A percentile compares a stretch with the other conserved stretches of the same genome.
These are phyloP conservation scores for Globisporangium splendens DNA, from an alignment of 352 stramenopile genomes.

Conservation along the genomic window DNA sequence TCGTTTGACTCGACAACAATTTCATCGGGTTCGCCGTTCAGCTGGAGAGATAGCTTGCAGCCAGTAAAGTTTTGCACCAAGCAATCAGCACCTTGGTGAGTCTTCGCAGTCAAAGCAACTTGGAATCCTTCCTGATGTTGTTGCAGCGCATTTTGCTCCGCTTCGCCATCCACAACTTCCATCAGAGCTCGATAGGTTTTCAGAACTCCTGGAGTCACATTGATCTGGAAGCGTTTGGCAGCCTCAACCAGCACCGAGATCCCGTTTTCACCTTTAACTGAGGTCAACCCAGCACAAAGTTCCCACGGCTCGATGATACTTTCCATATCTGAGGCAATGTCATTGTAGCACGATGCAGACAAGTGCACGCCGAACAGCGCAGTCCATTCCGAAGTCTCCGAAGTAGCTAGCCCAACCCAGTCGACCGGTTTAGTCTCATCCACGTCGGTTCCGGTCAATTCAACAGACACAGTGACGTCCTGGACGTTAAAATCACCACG, in stretches of 20 bases:
- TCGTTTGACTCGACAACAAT: slow-evolving; percentile 43
- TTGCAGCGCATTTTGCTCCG: slow-evolving; percentile 49
- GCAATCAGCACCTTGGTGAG: slow-evolving; percentile 40
- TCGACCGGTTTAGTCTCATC: slow-evolving; percentile 46
- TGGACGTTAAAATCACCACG: slow-evolving; percentile 66
- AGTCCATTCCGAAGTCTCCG: slow-evolving; percentile 55
- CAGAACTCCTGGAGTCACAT: slow-evolving; percentile 65
- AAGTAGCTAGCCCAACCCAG: slow-evolving; percentile 49
- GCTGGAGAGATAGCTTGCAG: slow-evolving; percentile 43
- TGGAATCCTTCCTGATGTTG: slow-evolving; percentile 66
- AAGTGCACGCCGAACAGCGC: slow-evolving; percentile 61
- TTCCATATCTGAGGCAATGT: slow-evolving; percentile 70
- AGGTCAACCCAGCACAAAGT: slow-evolving; percentile 47
- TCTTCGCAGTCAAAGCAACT: slow-evolving; percentile 30
- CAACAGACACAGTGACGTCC: slow-evolving; percentile 55
- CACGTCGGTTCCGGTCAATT: slow-evolving; percentile 49
- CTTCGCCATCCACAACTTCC: slow-evolving; percentile 68
- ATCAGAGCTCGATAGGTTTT: slow-evolving; percentile 77
- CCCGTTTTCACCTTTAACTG: slow-evolving; percentile 52
- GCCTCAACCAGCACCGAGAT: slow-evolving; percentile 60
- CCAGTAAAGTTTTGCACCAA: slow-evolving; percentile 74
- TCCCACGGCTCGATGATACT: slow-evolving; percentile 74
- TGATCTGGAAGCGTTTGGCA: slow-evolving; percentile 72
- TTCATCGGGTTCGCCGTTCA: slow-evolving; percentile 38
- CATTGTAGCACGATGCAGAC: slow-evolving; percentile 65